These are phyloP conservation scores for Ophiocordyceps camponoti-rufipedis DNA, from an alignment of 2,329 filamentous ascomycete genomes.

Conservation along the genomic window DNA sequence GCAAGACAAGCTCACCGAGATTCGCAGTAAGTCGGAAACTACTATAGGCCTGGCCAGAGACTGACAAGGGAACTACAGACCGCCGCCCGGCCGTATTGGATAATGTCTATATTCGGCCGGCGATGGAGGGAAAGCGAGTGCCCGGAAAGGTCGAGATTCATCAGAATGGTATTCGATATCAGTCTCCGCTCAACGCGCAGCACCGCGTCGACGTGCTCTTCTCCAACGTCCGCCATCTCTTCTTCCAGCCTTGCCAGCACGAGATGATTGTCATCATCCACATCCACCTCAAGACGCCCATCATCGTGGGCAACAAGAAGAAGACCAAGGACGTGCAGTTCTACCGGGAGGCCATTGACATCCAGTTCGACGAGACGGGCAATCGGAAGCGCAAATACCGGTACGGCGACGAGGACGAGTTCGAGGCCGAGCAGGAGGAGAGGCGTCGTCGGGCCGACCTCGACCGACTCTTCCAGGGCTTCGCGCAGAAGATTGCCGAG, in stretches of 20 bases:
- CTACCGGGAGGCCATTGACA: slow-evolving; percentile 93
- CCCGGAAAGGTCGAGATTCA: slow-evolving; percentile 94
- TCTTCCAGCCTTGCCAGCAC: slow-evolving; percentile 94
- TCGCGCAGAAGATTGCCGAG: slow-evolving; percentile 94
- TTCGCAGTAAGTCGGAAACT: slow-evolving; percentile 52
- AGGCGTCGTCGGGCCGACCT: slow-evolving; percentile 77
- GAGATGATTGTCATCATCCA: slow-evolving; percentile 97
- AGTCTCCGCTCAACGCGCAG: slow-evolving; percentile 61
- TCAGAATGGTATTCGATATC: slow-evolving; percentile 94
- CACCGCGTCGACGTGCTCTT: slow-evolving; percentile 88
- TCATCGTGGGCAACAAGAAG: slow-evolving; percentile 91
- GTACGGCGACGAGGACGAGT: slow-evolving; percentile 96
- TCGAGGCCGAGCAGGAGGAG: slow-evolving; percentile 96
- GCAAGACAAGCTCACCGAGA: slow-evolving; percentile 91
- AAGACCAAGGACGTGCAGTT: slow-evolving; percentile 99
- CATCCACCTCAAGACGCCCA: slow-evolving; percentile 92
- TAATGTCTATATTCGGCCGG: slow-evolving; percentile 88
- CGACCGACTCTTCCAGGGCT: slow-evolving; percentile 88
- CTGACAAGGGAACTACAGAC: slow-evolving; percentile 35
- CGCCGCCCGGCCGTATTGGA: slow-evolving; percentile 80
- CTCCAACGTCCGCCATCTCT: slow-evolving; percentile 95
- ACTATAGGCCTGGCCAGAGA: neutral
- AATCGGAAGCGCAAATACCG: slow-evolving; percentile 96
- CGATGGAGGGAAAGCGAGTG: slow-evolving; percentile 91
- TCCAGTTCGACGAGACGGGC: slow-evolving; percentile 96